phyloP scores from a whole-genome alignment of 495 filamentous ascomycete species.

The Halenospora varia region DNA sequence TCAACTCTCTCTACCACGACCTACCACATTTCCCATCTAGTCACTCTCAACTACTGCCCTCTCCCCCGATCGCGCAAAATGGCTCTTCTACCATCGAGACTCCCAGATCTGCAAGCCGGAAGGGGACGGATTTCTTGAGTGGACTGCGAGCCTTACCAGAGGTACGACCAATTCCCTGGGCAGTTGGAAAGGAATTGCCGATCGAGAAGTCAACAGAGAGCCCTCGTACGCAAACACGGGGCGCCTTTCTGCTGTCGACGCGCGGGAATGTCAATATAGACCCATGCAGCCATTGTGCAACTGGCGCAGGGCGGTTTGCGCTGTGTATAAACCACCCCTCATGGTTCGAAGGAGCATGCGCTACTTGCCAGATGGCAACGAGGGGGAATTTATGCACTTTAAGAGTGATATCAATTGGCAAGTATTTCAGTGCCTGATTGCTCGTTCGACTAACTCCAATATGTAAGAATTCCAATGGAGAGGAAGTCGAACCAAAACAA shows the following conservation, averaged over 20 bases:
- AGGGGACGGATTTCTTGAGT: not conserved
- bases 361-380: slow-evolving; percentile 20
- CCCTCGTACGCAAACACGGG: slow-evolving; percentile 14
- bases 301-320: slow-evolving; percentile 14
- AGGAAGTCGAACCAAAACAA: not conserved
- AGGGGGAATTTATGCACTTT: slow-evolving; percentile 21
- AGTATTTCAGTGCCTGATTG: not conserved
- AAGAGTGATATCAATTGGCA: slow-evolving; percentile 6
- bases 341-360: slow-evolving; percentile 20
- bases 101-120: not conserved
- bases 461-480: not conserved
- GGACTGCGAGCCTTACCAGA: slow-evolving; percentile 14
- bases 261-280: slow-evolving; percentile 11
- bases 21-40: not conserved
- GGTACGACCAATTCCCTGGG: slow-evolving; percentile 21
- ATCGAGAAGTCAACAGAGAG: slow-evolving; percentile 16
- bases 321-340: slow-evolving; percentile 12
- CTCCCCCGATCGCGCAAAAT: not conserved
- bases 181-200: slow-evolving; percentile 15
- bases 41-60: not conserved
- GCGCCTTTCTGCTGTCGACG: slow-evolving; percentile 14
- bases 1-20: not conserved
- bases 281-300: slow-evolving; percentile 12
- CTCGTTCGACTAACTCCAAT: not conserved
- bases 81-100: not conserved